These are phyloP conservation scores for Uronychia binucleata DNA, from an alignment of 73 alveolate genomes.

Conservation along the genomic window DNA sequence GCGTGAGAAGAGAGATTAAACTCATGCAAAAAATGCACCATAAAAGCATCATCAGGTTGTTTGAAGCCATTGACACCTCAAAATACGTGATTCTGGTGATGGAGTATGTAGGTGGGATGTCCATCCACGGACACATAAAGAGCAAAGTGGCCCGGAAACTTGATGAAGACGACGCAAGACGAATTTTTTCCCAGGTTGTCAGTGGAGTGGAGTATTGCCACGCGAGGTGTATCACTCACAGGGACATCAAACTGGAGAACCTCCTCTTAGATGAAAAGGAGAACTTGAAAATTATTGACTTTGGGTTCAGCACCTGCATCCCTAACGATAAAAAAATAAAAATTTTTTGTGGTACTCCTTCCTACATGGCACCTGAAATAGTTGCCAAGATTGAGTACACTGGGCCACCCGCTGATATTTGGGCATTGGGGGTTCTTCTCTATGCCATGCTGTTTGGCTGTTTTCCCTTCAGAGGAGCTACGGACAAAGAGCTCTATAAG, in stretches of 20 bases:
- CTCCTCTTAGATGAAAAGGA: conserved; percentile 69
- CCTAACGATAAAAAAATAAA: conserved; percentile 77
- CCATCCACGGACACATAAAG: conserved; percentile 76
- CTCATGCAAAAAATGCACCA: conserved; percentile 85
- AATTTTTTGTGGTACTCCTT: conserved; percentile 83
- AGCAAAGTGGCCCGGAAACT: conserved; percentile 62
- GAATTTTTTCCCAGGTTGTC: conserved; percentile 74
- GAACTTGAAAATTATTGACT: conserved; percentile 69
- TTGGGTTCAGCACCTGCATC: conserved; percentile 77
- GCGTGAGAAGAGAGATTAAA: conserved; percentile 83
- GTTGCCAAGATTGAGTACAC: conserved; percentile 67
- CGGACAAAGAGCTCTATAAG: conserved; percentile 71
- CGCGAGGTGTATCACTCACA: conserved; percentile 79
- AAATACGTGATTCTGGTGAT: conserved; percentile 79
- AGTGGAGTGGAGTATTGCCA: conserved; percentile 87
- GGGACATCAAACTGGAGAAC: conserved; percentile 92
- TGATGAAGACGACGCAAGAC: conserved; percentile 86
- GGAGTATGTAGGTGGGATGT: conserved; percentile 90
- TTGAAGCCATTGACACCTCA: conserved; percentile 88
- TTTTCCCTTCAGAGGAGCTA: conserved; percentile 76
- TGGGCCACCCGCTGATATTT: conserved; percentile 82
- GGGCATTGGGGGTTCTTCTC: conserved; percentile 80
- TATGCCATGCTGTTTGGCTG: conserved; percentile 71
- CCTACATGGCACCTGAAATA: conserved; percentile 86
- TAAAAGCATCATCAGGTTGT: conserved; percentile 86